A percentile compares a stretch with the other conserved stretches of the same genome.
phyloP scores from a whole-genome alignment of 2,329 filamentous ascomycete genomes.

The Talaromyces albobiverticillius region DNA sequence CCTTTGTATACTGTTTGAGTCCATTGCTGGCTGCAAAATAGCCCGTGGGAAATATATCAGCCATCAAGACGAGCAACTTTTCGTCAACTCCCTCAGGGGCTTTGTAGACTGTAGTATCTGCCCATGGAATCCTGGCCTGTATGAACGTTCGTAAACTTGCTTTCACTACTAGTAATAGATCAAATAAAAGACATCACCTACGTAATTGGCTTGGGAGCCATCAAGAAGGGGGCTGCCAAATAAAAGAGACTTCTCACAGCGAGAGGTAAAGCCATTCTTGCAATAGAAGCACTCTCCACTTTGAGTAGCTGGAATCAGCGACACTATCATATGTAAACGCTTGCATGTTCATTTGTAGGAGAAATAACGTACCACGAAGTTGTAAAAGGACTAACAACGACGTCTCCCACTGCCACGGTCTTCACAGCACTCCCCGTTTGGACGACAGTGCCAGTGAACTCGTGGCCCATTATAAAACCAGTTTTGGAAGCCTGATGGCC shows the following conservation, averaged over 20 bases:
- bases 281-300: constrained; percentile 82
- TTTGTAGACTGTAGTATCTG: constrained; percentile 76
- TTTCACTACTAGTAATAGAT: background rate
- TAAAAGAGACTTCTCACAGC: constrained; percentile 67
- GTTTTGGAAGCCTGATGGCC: constrained; percentile 70
- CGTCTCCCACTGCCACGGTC: constrained; percentile 69
- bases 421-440: constrained; percentile 66
- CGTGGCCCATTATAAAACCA: constrained; percentile 69
- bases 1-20: constrained; percentile 59
- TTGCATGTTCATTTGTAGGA: background rate
- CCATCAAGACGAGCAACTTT: constrained; percentile 78
- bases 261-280: constrained; percentile 69
- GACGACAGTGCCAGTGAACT: constrained; percentile 76
- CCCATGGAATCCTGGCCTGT: constrained; percentile 67
- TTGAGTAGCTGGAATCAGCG: background rate
- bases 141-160: background rate
- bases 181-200: constrained; percentile 23
- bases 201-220: constrained; percentile 78
- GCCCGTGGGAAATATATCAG: constrained; percentile 83
- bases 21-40: constrained; percentile 81
- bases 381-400: constrained; percentile 80
- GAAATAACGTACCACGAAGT: constrained; percentile 62
- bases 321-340: background rate
- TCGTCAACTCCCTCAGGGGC: constrained; percentile 70
- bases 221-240: constrained; percentile 70